phyloP scores from a whole-genome alignment of 805 yeast species.

The Candida peoriensis region DNA sequence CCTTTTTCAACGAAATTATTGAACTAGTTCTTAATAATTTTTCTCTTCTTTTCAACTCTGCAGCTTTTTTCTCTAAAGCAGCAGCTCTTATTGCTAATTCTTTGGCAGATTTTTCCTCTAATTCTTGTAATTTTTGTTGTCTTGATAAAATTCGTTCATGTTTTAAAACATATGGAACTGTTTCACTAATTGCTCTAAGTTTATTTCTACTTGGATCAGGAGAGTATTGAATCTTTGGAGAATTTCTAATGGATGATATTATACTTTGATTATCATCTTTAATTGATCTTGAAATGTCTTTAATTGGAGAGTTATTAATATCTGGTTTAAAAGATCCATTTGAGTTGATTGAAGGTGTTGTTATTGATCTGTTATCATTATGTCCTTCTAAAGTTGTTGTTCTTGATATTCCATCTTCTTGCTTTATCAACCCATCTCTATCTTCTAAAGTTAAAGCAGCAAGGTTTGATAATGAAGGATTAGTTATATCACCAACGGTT shows the following conservation, averaged over 20 bases:
- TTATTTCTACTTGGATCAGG: slow-evolving; percentile 49
- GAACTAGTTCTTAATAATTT: slow-evolving; percentile 35
- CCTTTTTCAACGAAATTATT: slow-evolving; percentile 35
- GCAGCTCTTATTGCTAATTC: slow-evolving; percentile 73
- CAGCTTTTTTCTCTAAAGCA: slow-evolving; percentile 69
- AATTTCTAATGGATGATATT: slow-evolving; percentile 31
- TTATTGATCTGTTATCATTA: slow-evolving; percentile 3
- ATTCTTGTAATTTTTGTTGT: slow-evolving; percentile 72
- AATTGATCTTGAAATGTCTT: slow-evolving; percentile 30
- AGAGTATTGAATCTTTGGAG: slow-evolving; percentile 27
- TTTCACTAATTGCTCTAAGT: slow-evolving; percentile 72
- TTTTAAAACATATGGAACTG: slow-evolving; percentile 77
- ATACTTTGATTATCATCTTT: slow-evolving; percentile 34
- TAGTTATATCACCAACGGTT: slow-evolving; percentile 23
- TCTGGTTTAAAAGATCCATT: slow-evolving; percentile 15
- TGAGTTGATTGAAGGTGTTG: slow-evolving; percentile 12
- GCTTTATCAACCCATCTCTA: slow-evolving; percentile 1
- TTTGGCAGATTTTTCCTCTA: slow-evolving; percentile 72
- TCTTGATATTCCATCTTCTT: slow-evolving; percentile 2
- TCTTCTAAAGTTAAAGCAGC: slow-evolving; percentile 38
- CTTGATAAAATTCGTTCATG: slow-evolving; percentile 72
- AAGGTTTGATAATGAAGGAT: slow-evolving; percentile 59
- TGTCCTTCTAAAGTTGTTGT: background rate
- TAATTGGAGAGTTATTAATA: slow-evolving; percentile 30
- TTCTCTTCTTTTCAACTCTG: slow-evolving; percentile 57